Conservation (phyloP, 495 filamentous ascomycete genomes). For the Aspergillus funiculosus region DNA sequence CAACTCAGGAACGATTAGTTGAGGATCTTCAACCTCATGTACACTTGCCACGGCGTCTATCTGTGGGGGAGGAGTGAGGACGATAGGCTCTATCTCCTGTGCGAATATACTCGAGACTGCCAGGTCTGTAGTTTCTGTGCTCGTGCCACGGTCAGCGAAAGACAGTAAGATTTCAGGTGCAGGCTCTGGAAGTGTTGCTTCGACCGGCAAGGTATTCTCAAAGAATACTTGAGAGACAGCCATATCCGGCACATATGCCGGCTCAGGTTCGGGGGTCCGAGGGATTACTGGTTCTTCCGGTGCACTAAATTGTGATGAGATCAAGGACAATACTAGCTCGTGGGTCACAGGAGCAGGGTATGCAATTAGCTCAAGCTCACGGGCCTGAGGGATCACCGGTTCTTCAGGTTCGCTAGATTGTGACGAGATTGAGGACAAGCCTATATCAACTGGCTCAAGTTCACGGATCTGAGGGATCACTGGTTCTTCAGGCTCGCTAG, state of each 20-base stretch:
- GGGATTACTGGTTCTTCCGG: not conserved
- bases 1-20: constrained; percentile 28
- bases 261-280: constrained; percentile 14
- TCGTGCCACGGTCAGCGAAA: constrained; percentile 15
- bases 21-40: constrained; percentile 12
- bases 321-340: too few relatives aligned
- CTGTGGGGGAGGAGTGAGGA: constrained; percentile 10
- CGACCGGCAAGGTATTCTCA: constrained; percentile 22
- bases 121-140: constrained; percentile 19
- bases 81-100: constrained; percentile 10
- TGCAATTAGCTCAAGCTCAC: too few relatives aligned
- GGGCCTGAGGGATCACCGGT: too few relatives aligned
- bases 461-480: too few relatives aligned
- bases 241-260: constrained; percentile 21
- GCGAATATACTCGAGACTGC: constrained; percentile 32
- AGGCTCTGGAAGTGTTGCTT: constrained; percentile 20
- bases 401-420: too few relatives aligned
- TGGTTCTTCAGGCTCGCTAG: too few relatives aligned
- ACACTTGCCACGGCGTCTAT: constrained; percentile 12
- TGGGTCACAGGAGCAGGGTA: too few relatives aligned
- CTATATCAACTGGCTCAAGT: too few relatives aligned
- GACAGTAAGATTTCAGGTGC: constrained; percentile 23
- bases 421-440: too few relatives aligned
- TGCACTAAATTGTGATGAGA: too few relatives aligned
- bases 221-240: constrained; percentile 21